phyloP scores from a whole-genome alignment of 768 basidiomycete species.

The Lactarius hatsudake region DNA sequence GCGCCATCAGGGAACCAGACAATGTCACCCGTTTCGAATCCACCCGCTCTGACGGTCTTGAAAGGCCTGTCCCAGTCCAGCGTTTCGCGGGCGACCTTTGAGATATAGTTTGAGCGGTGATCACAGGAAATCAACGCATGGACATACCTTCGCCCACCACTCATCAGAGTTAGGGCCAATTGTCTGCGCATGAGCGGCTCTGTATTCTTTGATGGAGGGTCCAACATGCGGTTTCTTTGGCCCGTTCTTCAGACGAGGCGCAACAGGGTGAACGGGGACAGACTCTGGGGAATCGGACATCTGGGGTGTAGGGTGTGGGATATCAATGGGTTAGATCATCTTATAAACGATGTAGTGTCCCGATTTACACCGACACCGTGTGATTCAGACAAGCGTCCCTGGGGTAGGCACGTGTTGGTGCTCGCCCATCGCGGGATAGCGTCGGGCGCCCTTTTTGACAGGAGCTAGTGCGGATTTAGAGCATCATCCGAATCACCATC shows the following conservation, averaged over 20 bases:
- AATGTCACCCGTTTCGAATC: constrained; percentile 82
- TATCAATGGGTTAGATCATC: neutral
- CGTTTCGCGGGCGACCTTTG: constrained; percentile 65
- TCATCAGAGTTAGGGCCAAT: constrained; percentile 73
- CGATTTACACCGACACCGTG: neutral
- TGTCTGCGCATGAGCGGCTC: constrained; percentile 60
- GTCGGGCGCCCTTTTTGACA: neutral
- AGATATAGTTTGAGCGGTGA: neutral
- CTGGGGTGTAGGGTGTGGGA: neutral
- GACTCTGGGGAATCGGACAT: constrained; percentile 33
- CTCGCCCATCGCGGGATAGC: neutral
- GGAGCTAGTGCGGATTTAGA: constrained; percentile 5
- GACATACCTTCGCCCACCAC: constrained; percentile 81
- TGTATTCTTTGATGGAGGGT: constrained; percentile 76
- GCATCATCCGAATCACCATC: neutral
- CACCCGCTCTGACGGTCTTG: constrained; percentile 78
- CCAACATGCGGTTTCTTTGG: constrained; percentile 73
- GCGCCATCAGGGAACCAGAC: constrained; percentile 96
- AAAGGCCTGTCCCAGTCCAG: constrained; percentile 90
- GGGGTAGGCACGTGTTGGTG: neutral
- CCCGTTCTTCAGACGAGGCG: constrained; percentile 65
- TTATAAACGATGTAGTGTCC: constrained; percentile 11
- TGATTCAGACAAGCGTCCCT: neutral
- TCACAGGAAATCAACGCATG: neutral
- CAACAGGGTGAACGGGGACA: constrained; percentile 61